Base-by-base conservation (phyloP, 495 filamentous ascomycete genomes). In the Hypoxylon cercidicola region DNA sequence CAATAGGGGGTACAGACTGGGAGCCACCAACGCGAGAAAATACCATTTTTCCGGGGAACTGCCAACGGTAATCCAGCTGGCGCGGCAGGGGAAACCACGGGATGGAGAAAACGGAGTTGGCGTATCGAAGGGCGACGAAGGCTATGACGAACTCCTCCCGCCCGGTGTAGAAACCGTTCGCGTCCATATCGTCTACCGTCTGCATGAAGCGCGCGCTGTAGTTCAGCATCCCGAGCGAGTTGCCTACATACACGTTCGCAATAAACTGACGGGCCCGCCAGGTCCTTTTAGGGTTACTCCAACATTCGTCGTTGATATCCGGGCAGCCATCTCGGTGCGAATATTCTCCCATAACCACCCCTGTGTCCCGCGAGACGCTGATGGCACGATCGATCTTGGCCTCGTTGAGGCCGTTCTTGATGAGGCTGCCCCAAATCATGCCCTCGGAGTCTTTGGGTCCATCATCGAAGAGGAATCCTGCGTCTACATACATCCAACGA, bases 171-270 rank as follows among this genome's bases (percentile, higher is more conserved):
- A 64, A 48, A 9, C 61, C 55, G 55, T 61, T 55, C 0, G 66
- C 66, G 47, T 69, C 66, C 66, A 69, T 69, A 19, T 69, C 66
- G 11, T 69, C 66, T n/a, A 69, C 66, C 49, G 66, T 69, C 60
- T 69, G 66, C 66, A 69, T 69, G 25, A 62, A 69, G 35, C 66
- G 61, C 32, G 45, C 55, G 57, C 54, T 66, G 54, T 69, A 65
- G 44, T 69, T 69, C 8, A 69, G 61, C 61, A 66, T 65, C 10
- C 66, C 66, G 13, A 69, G 50, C 16, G 66, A 60, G 55, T 28
- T 69, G 16, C 66, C 66, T 9, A 65, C 57, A 44, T 66, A 69
- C 45, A 65, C 66, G 23, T 69, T 64, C 0, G 51, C 62, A n/a
- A 69, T 69, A 43, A 69, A 65, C 18, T 65, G 66, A 11, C 62